These are phyloP conservation scores for Annona squamosa DNA, from an alignment of 164 flowering plant genomes.

Conservation along the genomic window DNA sequence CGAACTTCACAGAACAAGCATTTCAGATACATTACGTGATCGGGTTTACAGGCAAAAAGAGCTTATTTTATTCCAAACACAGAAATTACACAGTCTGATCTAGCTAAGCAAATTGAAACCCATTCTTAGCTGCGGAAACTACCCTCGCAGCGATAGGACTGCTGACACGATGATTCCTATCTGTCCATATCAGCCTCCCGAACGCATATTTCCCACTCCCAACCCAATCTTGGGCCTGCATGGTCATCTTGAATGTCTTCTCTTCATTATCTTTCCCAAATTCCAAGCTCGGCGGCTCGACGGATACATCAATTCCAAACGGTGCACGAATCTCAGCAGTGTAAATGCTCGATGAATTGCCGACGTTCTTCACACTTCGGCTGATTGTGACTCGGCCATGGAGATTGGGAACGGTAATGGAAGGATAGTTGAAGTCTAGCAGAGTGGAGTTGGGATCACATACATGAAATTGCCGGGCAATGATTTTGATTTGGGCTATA, in stretches of 20 bases:
- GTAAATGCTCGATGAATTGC: constrained; percentile 50
- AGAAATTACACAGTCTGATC: too few relatives aligned
- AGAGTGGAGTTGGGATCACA: constrained; percentile 40
- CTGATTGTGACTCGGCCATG: constrained; percentile 18
- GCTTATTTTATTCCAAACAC: too few relatives aligned
- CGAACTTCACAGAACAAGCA: too few relatives aligned
- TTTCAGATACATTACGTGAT: too few relatives aligned
- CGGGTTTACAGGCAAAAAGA: too few relatives aligned
- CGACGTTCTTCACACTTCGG: constrained; percentile 76
- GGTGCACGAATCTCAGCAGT: constrained; percentile 30
- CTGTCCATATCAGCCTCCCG: constrained; percentile 55
- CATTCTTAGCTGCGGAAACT: too few relatives aligned
- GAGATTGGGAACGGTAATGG: constrained; percentile 50
- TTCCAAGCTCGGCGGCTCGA: constrained; percentile 40
- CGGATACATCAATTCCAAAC: constrained; percentile 32
- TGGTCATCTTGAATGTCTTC: constrained; percentile 44
- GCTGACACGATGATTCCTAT: constrained; percentile 51
- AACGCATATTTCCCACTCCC: constrained; percentile 39
- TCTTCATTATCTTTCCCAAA: constrained; percentile 41
- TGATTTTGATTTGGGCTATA: constrained; percentile 25
- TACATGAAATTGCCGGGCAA: constrained; percentile 27
- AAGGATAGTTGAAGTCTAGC: constrained; percentile 66
- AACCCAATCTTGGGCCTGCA: constrained; percentile 39
- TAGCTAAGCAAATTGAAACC: too few relatives aligned
- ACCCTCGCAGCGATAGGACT: too few relatives aligned